Base-by-base conservation (phyloP, 805 yeast species). In the Ogataea paradorogensis region DNA sequence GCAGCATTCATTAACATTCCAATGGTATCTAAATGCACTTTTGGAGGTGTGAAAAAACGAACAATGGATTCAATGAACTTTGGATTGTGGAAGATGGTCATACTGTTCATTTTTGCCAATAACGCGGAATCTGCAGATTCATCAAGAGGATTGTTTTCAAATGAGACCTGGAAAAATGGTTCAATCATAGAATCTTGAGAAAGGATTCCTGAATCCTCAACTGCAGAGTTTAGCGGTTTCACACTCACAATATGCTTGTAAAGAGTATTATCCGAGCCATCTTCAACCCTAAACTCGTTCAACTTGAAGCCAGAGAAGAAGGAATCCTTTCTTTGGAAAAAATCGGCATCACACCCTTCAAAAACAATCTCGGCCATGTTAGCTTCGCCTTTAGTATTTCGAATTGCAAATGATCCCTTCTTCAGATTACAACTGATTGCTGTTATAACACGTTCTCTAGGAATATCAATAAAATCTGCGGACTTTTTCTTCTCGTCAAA, bases 1-100 rank as follows among this genome's bases (percentile, higher is more conserved):
- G 99, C 99, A 1, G 96, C 98, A 60, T 78, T 82, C 78, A 93
- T 78, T 18, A 95, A 77, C 8, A 93, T 93, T 26, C 89, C 91
- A 15, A 93, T 79, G 0, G 97, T 89, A 54, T 90, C 95, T 40
- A 81, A 69, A 52, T 90, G 95, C 20, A 79, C 79, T 43, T 79
- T 80, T 15, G 96, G 96, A 1, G 97, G 96, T 33, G 75, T 80
- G 69, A 93, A 93, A 55, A 95, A 91, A 42, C 61, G 65, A 11
- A 76, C 71, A 35, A 93, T 70, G 42, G 80, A 84, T 51, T 89
- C 93, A 22, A 91, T 70, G 50, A 93, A 85, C 30, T 70, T 73
- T n/a, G 87, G 84, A 60, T 91, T 90, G 61, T 93, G 91, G 55
- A 84, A 88, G 13, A 95, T 80, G 0, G 95, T 86, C 80, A 93